phyloP scores from a whole-genome alignment of 179 eudicot species.

The Beta macrorhiza region DNA sequence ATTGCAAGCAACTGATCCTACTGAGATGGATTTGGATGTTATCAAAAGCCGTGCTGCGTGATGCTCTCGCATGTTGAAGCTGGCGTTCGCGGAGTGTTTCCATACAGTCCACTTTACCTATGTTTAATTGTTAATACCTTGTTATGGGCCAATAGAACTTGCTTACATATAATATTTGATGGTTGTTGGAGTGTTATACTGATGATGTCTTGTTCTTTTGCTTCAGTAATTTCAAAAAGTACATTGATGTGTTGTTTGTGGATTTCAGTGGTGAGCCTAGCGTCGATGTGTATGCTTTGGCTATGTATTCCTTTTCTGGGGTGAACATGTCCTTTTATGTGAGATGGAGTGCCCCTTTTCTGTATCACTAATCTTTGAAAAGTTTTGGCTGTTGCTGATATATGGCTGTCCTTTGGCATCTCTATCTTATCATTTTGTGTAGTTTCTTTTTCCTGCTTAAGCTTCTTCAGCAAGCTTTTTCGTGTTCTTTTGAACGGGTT shows the following conservation, averaged over 20 bases:
- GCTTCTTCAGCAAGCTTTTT: too few relatives aligned
- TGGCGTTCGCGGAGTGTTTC: conserved; percentile 1
- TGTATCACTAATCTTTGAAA: conserved; percentile 18
- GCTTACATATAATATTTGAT: conserved; percentile 19
- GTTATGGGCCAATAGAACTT: conserved; percentile 6
- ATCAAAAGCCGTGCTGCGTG: conserved; percentile 20
- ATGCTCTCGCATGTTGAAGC: not conserved
- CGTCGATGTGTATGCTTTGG: conserved; percentile 12
- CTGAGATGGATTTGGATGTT: conserved; percentile 24
- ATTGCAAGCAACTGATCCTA: conserved; percentile 19
- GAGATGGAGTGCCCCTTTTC: conserved; percentile 10
- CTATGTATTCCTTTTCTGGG: conserved; percentile 17
- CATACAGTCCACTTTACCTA: conserved; percentile 20
- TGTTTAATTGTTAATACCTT: conserved; percentile 23
- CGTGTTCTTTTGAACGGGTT: too few relatives aligned
- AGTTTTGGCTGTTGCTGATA: conserved; percentile 15
- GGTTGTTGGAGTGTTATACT: conserved; percentile 16
- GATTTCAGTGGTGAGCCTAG: conserved; percentile 3
- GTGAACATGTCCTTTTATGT: conserved; percentile 11
- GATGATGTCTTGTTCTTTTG: conserved; percentile 10
- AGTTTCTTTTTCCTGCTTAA: too few relatives aligned
- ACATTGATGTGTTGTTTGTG: conserved; percentile 11
- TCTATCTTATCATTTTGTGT: not conserved
- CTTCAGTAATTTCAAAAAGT: conserved; percentile 5
- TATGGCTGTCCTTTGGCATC: not conserved